Base-by-base conservation (phyloP, 345 rosid genomes). In the Ceriops decandra region DNA sequence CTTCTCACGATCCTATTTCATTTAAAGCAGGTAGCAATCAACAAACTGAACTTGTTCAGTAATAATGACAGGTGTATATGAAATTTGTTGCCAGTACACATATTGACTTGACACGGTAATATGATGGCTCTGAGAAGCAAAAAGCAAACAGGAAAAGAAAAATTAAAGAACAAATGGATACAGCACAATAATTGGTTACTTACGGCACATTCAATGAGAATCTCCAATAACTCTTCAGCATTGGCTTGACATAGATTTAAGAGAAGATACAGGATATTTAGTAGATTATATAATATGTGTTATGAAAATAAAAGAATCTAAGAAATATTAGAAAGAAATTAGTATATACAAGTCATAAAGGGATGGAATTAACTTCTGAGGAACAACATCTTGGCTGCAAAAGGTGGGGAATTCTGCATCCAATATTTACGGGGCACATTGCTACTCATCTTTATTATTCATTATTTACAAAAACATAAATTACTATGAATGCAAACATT, bases 201-300 rank as follows among this genome's bases (percentile, higher is more conserved):
- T 78, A 86, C 91, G 27, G 80, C 69, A 79, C 79, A 71, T 67
- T 66, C 82, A 22, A 84, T 70, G 63, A 93, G 92, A 69, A 80
- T 77, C 85, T 86, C 96, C 81, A 93, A 36, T 64, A 93, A 77
- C 80, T 84, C 72, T 59, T 95, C 96, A 71, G 78, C 52, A 75
- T 87, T 71, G 42, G 80, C 86, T 80, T 87, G 88, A 76, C 98
- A 96, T 93, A 81, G 33, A 76, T 47, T 63, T 57, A 53, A 76
- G 69, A 82, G 63, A 77, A 53, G 32, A 74, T 20, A 31, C 49
- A 31, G 33, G 49, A 73, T 60, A 53, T 30, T 57, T 46, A 56
- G 35, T 24, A 42, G 47, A 72, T 63, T 42, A 59, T n/a, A 64
- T 46, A 52, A 42, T 19, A 64, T 49, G 53, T 54, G 54, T 63